Evolutionary conservation across 2,329 filamentous ascomycete species (phyloP).

Genomic region (Trichoderma afroharzianum): DNA sequence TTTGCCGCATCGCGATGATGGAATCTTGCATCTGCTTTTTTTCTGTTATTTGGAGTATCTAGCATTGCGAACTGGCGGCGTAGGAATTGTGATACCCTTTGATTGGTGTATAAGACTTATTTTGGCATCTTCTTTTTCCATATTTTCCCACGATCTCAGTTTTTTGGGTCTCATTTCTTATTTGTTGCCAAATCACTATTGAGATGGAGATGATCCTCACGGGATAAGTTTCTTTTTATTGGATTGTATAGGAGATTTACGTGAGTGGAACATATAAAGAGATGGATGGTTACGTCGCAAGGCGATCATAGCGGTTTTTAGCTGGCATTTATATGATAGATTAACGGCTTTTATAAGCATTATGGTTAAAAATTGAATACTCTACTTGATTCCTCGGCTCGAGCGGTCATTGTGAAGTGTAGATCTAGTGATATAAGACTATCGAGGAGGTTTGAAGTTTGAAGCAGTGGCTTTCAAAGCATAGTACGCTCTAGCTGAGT

Average conservation of each 20-base stretch:
- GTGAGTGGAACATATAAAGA: neutral
- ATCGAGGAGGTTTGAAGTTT: neutral
- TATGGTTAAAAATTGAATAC: neutral
- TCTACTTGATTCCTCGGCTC: neutral
- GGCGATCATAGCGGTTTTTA: slow-evolving; percentile 7
- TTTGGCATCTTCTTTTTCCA: neutral
- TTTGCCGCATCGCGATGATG: slow-evolving; percentile 12
- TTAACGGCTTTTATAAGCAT: neutral
- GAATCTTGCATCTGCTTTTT: slow-evolving; percentile 7
- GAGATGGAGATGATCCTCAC: neutral
- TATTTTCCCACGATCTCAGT: neutral
- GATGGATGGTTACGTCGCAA: slow-evolving; percentile 14
- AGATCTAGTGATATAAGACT: neutral
- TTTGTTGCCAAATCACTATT: neutral
- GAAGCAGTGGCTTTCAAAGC: neutral
- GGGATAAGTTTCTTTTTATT: neutral
- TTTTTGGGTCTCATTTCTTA: neutral
- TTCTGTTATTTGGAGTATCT: neutral
- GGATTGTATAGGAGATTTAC: neutral
- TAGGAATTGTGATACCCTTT: slow-evolving; percentile 13
- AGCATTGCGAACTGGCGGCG: slow-evolving; percentile 14
- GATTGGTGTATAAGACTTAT: neutral
- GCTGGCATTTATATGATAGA: neutral
- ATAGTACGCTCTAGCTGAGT: neutral
- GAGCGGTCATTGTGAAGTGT: neutral